Conservation (phyloP, 2,329 filamentous ascomycete genomes). For the Ascochyta fabae region DNA sequence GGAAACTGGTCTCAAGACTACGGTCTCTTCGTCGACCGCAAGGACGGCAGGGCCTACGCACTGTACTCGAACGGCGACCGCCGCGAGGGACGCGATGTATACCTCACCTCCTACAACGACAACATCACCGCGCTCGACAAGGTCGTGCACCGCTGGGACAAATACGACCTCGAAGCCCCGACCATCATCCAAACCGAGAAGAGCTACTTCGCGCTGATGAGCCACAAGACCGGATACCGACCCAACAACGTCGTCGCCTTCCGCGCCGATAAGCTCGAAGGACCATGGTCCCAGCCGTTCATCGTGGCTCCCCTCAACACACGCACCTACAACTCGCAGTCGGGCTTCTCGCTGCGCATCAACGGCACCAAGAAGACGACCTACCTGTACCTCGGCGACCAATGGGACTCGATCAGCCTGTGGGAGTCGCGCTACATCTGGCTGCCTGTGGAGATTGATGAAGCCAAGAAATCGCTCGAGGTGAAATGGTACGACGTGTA, state of each 20-base stretch:
- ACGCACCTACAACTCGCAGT: constrained; percentile 61
- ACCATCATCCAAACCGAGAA: constrained; percentile 66
- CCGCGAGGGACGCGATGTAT: constrained; percentile 62
- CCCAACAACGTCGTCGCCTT: constrained; percentile 67
- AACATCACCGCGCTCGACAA: constrained; percentile 60
- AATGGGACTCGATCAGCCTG: constrained; percentile 62
- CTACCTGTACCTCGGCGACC: constrained; percentile 60
- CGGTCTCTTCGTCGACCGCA: constrained; percentile 66
- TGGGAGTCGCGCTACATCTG: constrained; percentile 66
- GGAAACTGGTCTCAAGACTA: constrained; percentile 70
- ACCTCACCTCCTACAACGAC: constrained; percentile 62
- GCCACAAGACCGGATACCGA: constrained; percentile 68
- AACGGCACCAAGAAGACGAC: constrained; percentile 58
- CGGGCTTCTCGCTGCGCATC: constrained; percentile 58
- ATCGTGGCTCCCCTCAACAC: constrained; percentile 61
- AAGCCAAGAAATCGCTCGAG: constrained; percentile 58
- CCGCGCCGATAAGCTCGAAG: constrained; percentile 58
- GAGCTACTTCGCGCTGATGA: constrained; percentile 67
- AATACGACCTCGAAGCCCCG: constrained; percentile 66
- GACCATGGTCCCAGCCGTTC: constrained; percentile 63
- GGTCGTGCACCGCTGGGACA: constrained; percentile 63
- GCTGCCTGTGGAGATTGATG: constrained; percentile 61
- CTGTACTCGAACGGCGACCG: constrained; percentile 67
- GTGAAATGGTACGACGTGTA: constrained; percentile 64
- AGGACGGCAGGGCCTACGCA: constrained; percentile 62